Evolutionary conservation across 495 filamentous ascomycete genomes (phyloP), one percentile per base, ranked within the genome.

Genomic region (Ramalina intermedia): DNA sequence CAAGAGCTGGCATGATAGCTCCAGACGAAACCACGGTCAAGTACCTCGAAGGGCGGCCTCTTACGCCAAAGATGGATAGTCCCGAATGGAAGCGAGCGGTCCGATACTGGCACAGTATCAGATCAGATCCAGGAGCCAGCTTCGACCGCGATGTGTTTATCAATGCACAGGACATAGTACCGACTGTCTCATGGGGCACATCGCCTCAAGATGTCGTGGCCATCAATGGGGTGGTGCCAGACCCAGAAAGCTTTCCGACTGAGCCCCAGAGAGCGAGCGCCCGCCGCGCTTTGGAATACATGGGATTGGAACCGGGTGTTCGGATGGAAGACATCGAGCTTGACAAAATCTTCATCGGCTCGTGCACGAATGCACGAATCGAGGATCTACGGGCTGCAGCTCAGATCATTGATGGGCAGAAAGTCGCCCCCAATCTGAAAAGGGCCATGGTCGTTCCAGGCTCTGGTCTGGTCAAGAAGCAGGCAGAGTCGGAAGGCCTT

Each of bases 331-430:
- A 96, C 5, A 80, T 98, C 53, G 64, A 66, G 16, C 71, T 98
- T 37, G 91, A 98, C 72, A 96, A 96, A 71, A 78, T 96, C 48
- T 98, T 98, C 63, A 95, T 98, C 58, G 91, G 91, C 43, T 95
- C 89, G 26, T 98, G 91, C 78, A 98, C 91, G 20, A 98, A 98
- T 64, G 82, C 88, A 16, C 79, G 91, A 57, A 94, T 98, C 57
- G 91, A 98, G 66, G 91, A 98, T 76, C 74, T 98, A 36, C 83
- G 90, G 11, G 82, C 84, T 26, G 91, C 89, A 9, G 85, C 91
- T 16, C 73, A 78, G 50, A 76, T 98, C 27, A 82, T 94, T 37
- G 80, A 85, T 50, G 90, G 91, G 55, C 82, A 76, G 65, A 87
- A 87, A 68, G 69, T 94, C 53, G 87, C 91, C 4, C 52, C 72